phyloP scores from a whole-genome alignment of 2,329 filamentous ascomycete species.

The Orbilia brochopaga region DNA sequence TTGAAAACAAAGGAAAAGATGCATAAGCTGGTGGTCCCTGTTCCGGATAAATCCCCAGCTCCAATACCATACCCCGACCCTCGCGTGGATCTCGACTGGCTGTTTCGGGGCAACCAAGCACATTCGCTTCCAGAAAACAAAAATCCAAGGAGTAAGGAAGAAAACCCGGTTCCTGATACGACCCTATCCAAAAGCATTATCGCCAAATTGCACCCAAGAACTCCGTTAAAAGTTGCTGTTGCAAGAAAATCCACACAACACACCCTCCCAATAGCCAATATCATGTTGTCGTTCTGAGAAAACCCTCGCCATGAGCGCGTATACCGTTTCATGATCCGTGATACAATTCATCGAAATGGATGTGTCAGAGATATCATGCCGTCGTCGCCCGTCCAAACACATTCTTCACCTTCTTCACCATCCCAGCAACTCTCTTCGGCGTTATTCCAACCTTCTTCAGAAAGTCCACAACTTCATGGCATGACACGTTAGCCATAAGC shows the following conservation, averaged over 20 bases:
- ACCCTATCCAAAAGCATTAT: background rate
- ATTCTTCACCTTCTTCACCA: conserved; percentile 41
- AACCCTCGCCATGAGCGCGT: too few species aligned
- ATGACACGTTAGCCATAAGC: background rate
- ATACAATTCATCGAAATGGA: too few species aligned
- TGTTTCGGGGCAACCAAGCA: background rate
- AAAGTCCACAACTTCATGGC: conserved; percentile 22
- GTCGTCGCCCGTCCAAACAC: conserved; percentile 25
- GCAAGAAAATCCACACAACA: too few species aligned
- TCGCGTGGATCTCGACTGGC: background rate
- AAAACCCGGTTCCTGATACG: background rate
- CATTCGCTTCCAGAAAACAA: background rate
- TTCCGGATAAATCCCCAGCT: background rate
- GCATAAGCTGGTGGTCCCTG: background rate
- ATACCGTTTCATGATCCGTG: too few species aligned
- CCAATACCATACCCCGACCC: background rate
- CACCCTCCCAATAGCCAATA: too few species aligned
- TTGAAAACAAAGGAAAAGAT: background rate
- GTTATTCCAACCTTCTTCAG: conserved; percentile 42
- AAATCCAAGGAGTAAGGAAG: background rate
- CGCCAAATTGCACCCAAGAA: background rate
- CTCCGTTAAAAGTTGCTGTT: too few species aligned
- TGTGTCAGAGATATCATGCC: background rate
- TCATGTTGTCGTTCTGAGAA: too few species aligned
- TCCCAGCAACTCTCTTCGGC: conserved; percentile 28